phyloP scores from a whole-genome alignment of 805 yeast genomes.

The Groenewaldozyma tartarivorans region DNA sequence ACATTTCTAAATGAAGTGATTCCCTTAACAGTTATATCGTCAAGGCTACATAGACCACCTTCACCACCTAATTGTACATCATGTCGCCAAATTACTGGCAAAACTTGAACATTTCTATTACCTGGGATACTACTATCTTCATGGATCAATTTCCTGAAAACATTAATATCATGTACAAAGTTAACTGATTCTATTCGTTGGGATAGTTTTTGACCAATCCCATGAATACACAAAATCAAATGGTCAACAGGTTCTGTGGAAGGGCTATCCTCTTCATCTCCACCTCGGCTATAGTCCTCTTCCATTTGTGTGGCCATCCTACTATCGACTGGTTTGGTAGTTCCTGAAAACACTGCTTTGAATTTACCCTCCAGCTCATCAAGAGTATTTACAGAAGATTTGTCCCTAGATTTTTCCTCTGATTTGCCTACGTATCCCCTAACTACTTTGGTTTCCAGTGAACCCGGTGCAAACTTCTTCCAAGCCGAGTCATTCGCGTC shows the following conservation, averaged over 20 bases:
- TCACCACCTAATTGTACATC: constrained; percentile 27
- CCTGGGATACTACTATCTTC: constrained; percentile 2
- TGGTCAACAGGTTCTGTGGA: constrained; percentile 37
- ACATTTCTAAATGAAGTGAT: constrained; percentile 61
- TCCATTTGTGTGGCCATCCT: constrained; percentile 20
- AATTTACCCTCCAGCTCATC: not conserved
- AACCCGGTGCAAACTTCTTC: not conserved
- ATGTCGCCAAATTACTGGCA: constrained; percentile 91
- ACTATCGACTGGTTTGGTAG: not conserved
- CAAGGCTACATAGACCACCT: constrained; percentile 30
- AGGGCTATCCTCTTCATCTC: not conserved
- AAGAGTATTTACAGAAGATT: not conserved
- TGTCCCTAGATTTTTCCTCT: not conserved
- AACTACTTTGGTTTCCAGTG: constrained; percentile 1
- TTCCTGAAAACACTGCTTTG: not conserved
- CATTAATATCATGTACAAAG: constrained; percentile 76
- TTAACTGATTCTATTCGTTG: constrained; percentile 69
- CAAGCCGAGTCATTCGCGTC: not conserved
- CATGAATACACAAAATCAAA: constrained; percentile 82
- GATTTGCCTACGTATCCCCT: constrained; percentile 2
- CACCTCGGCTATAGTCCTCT: constrained; percentile 16
- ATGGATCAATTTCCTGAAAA: constrained; percentile 29
- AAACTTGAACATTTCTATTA: constrained; percentile 49
- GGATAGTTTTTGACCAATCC: constrained; percentile 87
- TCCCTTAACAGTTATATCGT: constrained; percentile 66